Evolutionary conservation across 1,284 basidiomycete species (phyloP).

Genomic region (Trametes pubescens): DNA sequence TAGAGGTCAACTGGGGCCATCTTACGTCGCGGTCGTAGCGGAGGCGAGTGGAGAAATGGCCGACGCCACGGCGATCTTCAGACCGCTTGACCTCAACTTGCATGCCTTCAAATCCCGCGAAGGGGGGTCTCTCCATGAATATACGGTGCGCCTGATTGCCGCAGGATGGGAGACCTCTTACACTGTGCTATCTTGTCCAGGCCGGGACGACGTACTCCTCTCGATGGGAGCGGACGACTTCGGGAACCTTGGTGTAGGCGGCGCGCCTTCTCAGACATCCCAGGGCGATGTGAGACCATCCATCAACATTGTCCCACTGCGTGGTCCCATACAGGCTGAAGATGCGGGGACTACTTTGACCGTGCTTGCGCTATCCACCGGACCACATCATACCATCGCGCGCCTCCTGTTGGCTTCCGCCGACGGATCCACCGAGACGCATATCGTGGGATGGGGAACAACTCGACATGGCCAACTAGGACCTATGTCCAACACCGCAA

Average conservation of each 20-base stretch:
- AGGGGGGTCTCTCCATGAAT: conserved; percentile 40
- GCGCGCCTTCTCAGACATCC: not conserved
- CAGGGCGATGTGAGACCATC: conserved; percentile 13
- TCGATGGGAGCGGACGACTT: conserved; percentile 87
- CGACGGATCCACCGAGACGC: conserved; percentile 37
- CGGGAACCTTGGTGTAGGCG: conserved; percentile 75
- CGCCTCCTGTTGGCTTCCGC: conserved; percentile 45
- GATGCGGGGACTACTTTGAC: conserved; percentile 33
- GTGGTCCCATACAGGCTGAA: conserved; percentile 32
- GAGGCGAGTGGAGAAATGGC: conserved; percentile 19
- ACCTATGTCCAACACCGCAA: conserved; percentile 31
- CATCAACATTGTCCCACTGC: conserved; percentile 48
- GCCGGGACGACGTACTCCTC: conserved; percentile 67
- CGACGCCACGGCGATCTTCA: conserved; percentile 50
- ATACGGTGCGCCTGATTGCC: conserved; percentile 56
- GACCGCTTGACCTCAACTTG: conserved; percentile 52
- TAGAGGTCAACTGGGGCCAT: conserved; percentile 67
- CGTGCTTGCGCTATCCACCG: conserved; percentile 60
- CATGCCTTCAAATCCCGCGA: conserved; percentile 33
- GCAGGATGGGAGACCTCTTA: conserved; percentile 88
- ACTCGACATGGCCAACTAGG: conserved; percentile 85
- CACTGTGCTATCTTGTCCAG: conserved; percentile 58
- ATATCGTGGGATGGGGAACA: conserved; percentile 83
- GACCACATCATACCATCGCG: conserved; percentile 76
- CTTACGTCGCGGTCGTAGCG: conserved; percentile 24